Base-by-base conservation (phyloP, 2,329 filamentous ascomycete species). In the Talaromyces sp. region DNA sequence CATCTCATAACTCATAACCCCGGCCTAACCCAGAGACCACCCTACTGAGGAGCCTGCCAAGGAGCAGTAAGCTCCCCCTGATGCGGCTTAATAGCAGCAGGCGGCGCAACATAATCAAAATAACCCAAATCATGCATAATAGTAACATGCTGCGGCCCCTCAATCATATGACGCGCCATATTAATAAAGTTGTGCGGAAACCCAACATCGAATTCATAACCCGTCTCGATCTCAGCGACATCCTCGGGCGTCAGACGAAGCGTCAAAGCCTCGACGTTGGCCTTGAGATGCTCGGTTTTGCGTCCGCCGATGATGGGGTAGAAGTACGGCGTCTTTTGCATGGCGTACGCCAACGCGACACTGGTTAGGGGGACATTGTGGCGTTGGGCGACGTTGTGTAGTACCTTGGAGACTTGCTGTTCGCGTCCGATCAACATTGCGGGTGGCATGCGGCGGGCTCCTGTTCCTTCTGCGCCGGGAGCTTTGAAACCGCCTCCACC, bases 191-290 rank as follows among this genome's bases (percentile, higher is more conserved):
- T 56, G 38, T 60, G 56, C 11, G 63, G 58, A 22, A 65, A 65
- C 1, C 53, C 86, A 31, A 81, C 38, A 22, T 88, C 83, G 68
- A 89, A 89, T 5, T 78, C 72, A 56, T 77, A 76, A 13, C 83
- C 81, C 2, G 72, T 73, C 67, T 89, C 86, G 65, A 89, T 84
- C 67, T 83, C 80, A 45, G 78, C 73, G 15, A 88, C 78, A 67
- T 89, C 85, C 17, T 84, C 80, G 1, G 83, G 78, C 0, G 80
- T 82, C 63, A 89, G 75, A 22, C 75, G 70, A 38, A 89, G 72
- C 4, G 72, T 78, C 64, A 89, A 70, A 0, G 84, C 85, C 70
- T 84, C 78, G 65, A 89, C 85, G 70, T 88, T 88, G 17, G 80
- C 79, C 64, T 80, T 71, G 10, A 86, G 70, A 64, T 87, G 84